Base-by-base conservation (phyloP, 495 filamentous ascomycete genomes). In the Jackrogersella minutella region DNA sequence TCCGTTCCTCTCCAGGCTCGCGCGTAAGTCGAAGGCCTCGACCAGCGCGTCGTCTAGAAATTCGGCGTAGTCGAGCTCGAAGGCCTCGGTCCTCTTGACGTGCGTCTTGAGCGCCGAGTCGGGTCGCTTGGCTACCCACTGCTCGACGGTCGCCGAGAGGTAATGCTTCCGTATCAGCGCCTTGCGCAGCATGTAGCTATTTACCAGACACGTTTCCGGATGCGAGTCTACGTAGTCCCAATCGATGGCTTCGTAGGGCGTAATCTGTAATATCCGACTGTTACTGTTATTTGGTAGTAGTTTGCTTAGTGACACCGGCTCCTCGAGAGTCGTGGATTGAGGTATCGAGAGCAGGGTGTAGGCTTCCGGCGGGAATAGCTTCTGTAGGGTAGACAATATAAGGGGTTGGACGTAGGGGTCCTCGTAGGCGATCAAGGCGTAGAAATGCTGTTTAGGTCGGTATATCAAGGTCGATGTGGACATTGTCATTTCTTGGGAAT, bases 121-220 rank as follows among this genome's bases (percentile, higher is more conserved):
- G 0, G 94, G 92, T 66, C 93, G 79, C 71, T 99, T 99, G 16
- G 88, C 84, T 10, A 90, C 78, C 90, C 93, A 96, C 66, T 87
- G 88, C 37, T 86, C 79, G 33, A 96, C 84, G 0, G 94, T 97
- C 13, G 87, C 86, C 4, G 88, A 85, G 2, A 99, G 83, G 73
- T 92, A 97, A 74, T 99, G 95, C 75, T 99, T 99, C 47, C 95
- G 86, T 70, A 97, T 97, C n/a, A 99, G 79, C 1, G 95, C 95
- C 83, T 97, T 98, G 69, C 95, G 93, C 75, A 97, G 93, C 70
- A 97, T 86, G 73, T 96, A 97, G 62, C 89, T 87, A 74, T 95
- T 96, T 31, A 86, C 80, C 4, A 93, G 83, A 39, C 81, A 86
- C 1, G 84, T 86, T 9, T 69, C 72, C 0, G 90, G 78, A 64